Conservation (phyloP, 2,329 filamentous ascomycete species). For the Colletotrichum neosansevieriae region DNA sequence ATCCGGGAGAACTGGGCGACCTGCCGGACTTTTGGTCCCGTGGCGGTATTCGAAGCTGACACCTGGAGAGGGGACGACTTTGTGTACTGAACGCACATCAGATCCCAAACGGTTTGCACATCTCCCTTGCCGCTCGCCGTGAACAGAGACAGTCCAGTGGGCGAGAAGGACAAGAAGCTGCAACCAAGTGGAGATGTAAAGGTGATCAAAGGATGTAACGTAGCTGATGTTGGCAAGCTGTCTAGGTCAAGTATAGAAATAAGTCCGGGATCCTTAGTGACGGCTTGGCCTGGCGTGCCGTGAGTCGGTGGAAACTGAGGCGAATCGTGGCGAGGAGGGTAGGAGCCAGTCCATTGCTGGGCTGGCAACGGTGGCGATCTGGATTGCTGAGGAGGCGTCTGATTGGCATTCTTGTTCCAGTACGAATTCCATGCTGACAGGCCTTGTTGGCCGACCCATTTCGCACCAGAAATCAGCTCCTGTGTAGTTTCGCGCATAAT, state of each 20-base stretch:
- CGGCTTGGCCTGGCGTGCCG: conserved; percentile 67
- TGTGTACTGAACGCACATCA: conserved; percentile 74
- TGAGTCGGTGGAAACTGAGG: conserved; percentile 82
- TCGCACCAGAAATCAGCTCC: conserved; percentile 79
- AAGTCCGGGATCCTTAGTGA: conserved; percentile 76
- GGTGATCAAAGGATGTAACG: conserved; percentile 74
- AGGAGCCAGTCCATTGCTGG: conserved; percentile 61
- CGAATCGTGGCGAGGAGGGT: conserved; percentile 60
- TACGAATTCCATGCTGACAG: conserved; percentile 84
- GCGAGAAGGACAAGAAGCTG: conserved; percentile 84
- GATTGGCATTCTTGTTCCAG: conserved; percentile 71
- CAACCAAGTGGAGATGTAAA: conserved; percentile 80
- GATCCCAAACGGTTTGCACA: conserved; percentile 83
- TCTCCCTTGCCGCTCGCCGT: conserved; percentile 88
- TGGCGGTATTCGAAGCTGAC: conserved; percentile 55
- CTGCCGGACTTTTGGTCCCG: conserved; percentile 78
- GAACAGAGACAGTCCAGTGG: conserved; percentile 78
- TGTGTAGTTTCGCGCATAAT: conserved; percentile 84
- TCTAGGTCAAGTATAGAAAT: conserved; percentile 82
- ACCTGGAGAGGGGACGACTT: conserved; percentile 71
- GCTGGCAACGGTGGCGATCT: conserved; percentile 58
- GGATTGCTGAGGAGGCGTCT: conserved; percentile 58
- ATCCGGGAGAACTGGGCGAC: conserved; percentile 90
- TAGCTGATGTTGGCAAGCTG: conserved; percentile 63
- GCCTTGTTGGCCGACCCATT: conserved; percentile 82